Evolutionary conservation across 371 early-diverging fungal genomes (phyloP).

Genomic region (Lichtheimia corymbifera): DNA sequence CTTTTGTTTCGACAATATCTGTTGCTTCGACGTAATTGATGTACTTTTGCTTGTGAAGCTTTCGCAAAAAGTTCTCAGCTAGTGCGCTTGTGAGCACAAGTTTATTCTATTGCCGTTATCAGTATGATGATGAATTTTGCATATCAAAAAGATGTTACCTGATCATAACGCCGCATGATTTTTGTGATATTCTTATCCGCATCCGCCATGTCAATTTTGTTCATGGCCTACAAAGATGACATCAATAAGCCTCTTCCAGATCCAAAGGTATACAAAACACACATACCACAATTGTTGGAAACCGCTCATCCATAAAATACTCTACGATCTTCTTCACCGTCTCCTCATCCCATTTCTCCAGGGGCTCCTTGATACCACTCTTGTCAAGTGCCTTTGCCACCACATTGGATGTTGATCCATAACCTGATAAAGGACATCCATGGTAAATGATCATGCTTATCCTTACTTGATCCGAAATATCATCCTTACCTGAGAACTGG

Average conservation of each 20-base stretch:
- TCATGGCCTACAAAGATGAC: conserved; percentile 50
- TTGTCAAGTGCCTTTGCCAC: conserved; percentile 63
- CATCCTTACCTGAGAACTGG: conserved; percentile 43
- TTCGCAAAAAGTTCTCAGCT: conserved; percentile 76
- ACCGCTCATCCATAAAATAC: conserved; percentile 72
- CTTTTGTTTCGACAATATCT: conserved; percentile 63
- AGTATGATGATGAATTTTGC: not conserved
- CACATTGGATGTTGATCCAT: conserved; percentile 58
- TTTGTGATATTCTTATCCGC: conserved; percentile 77
- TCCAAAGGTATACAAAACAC: too few species aligned
- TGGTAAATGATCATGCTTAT: too few species aligned
- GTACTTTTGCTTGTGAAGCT: conserved; percentile 67
- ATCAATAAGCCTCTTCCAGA: not conserved
- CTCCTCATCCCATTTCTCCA: conserved; percentile 68
- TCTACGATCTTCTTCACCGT: conserved; percentile 60
- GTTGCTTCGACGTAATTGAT: conserved; percentile 69
- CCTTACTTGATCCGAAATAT: too few species aligned
- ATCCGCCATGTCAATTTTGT: conserved; percentile 83
- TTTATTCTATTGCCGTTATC: conserved; percentile 30
- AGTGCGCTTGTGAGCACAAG: conserved; percentile 76
- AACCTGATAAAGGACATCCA: conserved; percentile 46
- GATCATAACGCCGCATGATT: conserved; percentile 70
- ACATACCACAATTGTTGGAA: conserved; percentile 69
- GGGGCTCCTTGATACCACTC: conserved; percentile 42
- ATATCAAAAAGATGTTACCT: conserved; percentile 22